Conservation (phyloP, 139 green algal species). For the Tetraselmis chui region DNA sequence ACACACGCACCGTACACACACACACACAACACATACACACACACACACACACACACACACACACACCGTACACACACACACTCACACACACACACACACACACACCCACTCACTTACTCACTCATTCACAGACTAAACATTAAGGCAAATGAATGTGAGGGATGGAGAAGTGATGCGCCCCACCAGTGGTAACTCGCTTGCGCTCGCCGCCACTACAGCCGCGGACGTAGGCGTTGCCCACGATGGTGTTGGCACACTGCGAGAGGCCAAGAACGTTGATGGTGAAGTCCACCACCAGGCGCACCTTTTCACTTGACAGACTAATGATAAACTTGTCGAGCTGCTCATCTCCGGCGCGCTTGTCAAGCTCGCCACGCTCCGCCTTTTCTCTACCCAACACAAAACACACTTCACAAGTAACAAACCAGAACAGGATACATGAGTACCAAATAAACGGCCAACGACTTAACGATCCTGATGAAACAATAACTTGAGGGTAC, state of each 20-base stretch:
- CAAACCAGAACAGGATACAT: background rate
- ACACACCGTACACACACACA: too few species aligned
- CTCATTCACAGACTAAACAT: too few species aligned
- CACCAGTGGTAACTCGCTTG: slow-evolving; percentile 53
- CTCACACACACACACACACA: too few species aligned
- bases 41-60: too few species aligned
- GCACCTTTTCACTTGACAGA: slow-evolving; percentile 18
- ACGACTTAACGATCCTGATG: too few species aligned
- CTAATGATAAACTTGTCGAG: slow-evolving; percentile 11
- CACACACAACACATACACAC: too few species aligned
- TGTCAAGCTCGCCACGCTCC: slow-evolving; percentile 30
- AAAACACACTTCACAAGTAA: background rate
- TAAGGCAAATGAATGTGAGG: too few species aligned
- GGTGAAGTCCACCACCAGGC: slow-evolving; percentile 41
- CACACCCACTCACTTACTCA: too few species aligned
- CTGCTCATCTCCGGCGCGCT: slow-evolving; percentile 27
- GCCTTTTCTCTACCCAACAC: slow-evolving; percentile 5
- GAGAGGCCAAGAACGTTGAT: slow-evolving; percentile 45
- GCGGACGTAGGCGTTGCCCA: slow-evolving; percentile 55
- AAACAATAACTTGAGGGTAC: too few species aligned
- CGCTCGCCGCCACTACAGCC: slow-evolving; percentile 55
- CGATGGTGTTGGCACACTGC: slow-evolving; percentile 39
- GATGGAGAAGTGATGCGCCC: slow-evolving; percentile 10
- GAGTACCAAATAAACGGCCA: background rate
- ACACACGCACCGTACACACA: too few species aligned